Evolutionary conservation across 805 yeast genomes (phyloP).

Genomic region (Saturnispora serradocipensis): DNA sequence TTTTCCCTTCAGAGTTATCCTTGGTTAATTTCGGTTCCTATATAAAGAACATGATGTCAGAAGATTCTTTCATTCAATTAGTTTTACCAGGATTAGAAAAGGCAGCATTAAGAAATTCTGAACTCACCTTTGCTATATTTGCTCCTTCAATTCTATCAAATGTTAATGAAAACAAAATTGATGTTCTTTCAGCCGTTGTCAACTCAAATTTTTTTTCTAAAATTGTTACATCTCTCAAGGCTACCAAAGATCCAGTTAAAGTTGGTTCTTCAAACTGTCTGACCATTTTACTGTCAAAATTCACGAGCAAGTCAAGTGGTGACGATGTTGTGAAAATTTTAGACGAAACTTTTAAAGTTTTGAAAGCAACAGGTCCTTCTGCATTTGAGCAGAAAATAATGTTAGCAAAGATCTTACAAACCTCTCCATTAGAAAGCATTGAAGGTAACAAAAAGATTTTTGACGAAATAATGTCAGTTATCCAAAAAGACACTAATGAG

Average conservation of each 20-base stretch:
- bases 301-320: slow-evolving; percentile 16
- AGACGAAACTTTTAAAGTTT: slow-evolving; percentile 45
- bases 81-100: slow-evolving; percentile 55
- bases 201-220: slow-evolving; percentile 40
- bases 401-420: slow-evolving; percentile 36
- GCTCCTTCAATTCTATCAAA: slow-evolving; percentile 40
- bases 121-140: slow-evolving; percentile 48
- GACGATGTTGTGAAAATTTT: slow-evolving; percentile 29
- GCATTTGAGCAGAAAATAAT: slow-evolving; percentile 57
- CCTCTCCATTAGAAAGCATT: slow-evolving; percentile 19
- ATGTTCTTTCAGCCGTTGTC: slow-evolving; percentile 33
- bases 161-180: slow-evolving; percentile 27
- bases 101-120: slow-evolving; percentile 71
- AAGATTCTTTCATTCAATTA: slow-evolving; percentile 10
- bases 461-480: slow-evolving; percentile 38
- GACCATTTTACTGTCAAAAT: slow-evolving; percentile 16
- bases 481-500: slow-evolving; percentile 73
- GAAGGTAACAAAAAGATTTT: slow-evolving; percentile 27
- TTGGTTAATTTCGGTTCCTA: slow-evolving; percentile 15
- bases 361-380: slow-evolving; percentile 48
- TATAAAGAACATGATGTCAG: slow-evolving; percentile 8
- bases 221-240: slow-evolving; percentile 48
- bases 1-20: slow-evolving; percentile 13
- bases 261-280: slow-evolving; percentile 34
- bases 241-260: slow-evolving; percentile 63